Evolutionary conservation across 495 filamentous ascomycete genomes (phyloP), one percentile per base, ranked within the genome.

Genomic region (Penicillium flavigenum): DNA sequence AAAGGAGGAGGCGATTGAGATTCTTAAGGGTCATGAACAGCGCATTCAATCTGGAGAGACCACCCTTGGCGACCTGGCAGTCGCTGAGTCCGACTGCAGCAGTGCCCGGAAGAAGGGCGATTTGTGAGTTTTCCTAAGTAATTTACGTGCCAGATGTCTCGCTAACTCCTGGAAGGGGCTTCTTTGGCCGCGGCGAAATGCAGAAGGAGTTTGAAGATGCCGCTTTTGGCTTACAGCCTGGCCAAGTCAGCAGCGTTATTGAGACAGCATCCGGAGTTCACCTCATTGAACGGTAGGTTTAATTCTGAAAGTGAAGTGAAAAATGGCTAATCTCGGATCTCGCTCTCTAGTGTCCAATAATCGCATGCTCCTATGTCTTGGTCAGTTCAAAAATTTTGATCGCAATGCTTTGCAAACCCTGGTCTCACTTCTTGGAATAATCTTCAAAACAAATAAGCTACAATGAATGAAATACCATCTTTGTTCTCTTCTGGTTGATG

Each of bases 121-220:
- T 74, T 77, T 98, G 80, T 90, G 76, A 62, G 84, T 81, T 42
- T 53, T 5, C 7, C 9, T 0, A 12, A 39, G 4, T 17, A 3
- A 17, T 5, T 6, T 8, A 17, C n/a, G 1, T 31, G 14, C 5
- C 2, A 27, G 10, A 12, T 11, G n/a, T 9, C 4, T 26, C 20
- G 39, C 70, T 78, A 59, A 76, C 54, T 19, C 38, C 58, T 47
- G 56, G 5, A 47, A 90, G 87, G 47, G 94, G 94, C 1, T 96
- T 91, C 72, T 98, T 98, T 66, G 91, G 90, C 22, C 84, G 76
- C 54, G 88, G 90, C 5, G 94, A 98, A 64, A 98, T 98, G 94
- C 94, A 98, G 67, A 96, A 93, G 79, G 94, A 98, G 74, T 98
- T 98, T 62, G 94, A 98, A 72, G 91, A 96, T 31, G 91, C 92